Percentiles rank a stretch among this genome's conserved stretches.
Evolutionary conservation across 208 protist species (phyloP).

Genomic region (Tritrichomonas foetus): DNA sequence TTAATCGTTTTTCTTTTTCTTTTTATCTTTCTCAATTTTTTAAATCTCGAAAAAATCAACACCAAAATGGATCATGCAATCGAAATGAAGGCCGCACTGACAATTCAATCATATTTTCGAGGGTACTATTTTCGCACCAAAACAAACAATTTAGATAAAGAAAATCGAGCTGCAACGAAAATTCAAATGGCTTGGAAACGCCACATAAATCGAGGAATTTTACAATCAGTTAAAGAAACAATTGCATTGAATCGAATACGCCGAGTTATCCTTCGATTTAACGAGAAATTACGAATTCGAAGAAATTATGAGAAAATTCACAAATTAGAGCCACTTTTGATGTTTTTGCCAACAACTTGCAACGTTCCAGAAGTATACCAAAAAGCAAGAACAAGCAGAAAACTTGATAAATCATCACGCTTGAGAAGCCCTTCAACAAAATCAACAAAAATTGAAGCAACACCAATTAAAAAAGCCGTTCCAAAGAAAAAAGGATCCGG

Average conservation of each 20-base stretch:
- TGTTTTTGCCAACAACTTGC: not conserved
- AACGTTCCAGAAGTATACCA: not conserved
- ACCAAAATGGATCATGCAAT: no score
- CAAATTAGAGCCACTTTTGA: not conserved
- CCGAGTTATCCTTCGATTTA: not conserved
- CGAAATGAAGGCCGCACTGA: not conserved
- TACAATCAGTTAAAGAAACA: not conserved
- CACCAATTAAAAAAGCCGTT: no score
- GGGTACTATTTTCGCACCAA: not conserved
- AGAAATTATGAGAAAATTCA: not conserved
- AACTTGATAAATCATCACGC: not conserved
- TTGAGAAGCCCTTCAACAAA: not conserved
- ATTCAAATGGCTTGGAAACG: constrained; percentile 9
- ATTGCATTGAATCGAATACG: not conserved
- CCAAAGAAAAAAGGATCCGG: no score
- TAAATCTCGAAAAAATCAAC: no score
- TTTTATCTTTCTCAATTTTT: no score
- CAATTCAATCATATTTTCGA: constrained; percentile 1
- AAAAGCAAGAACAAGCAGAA: not conserved
- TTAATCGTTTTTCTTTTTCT: no score
- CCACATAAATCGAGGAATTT: not conserved
- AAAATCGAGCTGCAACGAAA: not conserved
- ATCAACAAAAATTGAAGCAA: not conserved
- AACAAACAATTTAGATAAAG: not conserved
- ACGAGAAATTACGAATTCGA: not conserved